Evolutionary conservation across 1,284 basidiomycete species (phyloP).

Genomic region (Melampsora larici-populina): DNA sequence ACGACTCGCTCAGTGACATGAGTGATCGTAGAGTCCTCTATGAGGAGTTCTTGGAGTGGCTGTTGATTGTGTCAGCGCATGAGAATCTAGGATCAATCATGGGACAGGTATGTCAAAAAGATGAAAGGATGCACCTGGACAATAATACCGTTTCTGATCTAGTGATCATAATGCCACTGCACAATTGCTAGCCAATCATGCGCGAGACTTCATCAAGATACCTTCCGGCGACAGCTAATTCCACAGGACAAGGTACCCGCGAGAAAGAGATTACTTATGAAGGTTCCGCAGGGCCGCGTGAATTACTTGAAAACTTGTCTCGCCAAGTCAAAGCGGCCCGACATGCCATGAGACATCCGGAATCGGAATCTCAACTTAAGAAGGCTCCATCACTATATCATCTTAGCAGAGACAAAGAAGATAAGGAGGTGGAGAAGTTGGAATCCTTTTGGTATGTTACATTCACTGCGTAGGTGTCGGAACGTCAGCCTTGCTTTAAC

Average conservation of each 20-base stretch:
- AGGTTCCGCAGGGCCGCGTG: conserved; percentile 78
- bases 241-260: conserved; percentile 3
- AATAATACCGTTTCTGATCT: too few species aligned
- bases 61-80: conserved; percentile 84
- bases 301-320: conserved; percentile 78
- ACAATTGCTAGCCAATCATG: conserved; percentile 8
- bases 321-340: conserved; percentile 83
- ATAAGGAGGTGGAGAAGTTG: conserved; percentile 49
- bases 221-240: not conserved
- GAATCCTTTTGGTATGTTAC: conserved; percentile 55
- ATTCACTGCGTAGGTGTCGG: too few species aligned
- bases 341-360: conserved; percentile 69
- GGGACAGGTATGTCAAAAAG: conserved; percentile 59
- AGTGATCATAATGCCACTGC: conserved; percentile 10
- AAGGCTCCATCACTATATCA: too few species aligned
- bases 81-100: conserved; percentile 88
- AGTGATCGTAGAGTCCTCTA: conserved; percentile 79
- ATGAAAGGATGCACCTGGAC: conserved; percentile 31
- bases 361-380: too few species aligned
- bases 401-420: conserved; percentile 24
- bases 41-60: conserved; percentile 80
- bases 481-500: too few species aligned
- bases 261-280: conserved; percentile 68
- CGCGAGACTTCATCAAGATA: not conserved
- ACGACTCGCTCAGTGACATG: conserved; percentile 88